Percentiles rank a stretch among this genome's conserved stretches.
These are phyloP conservation scores for Diplosphaera chodatii DNA, from an alignment of 139 green algal genomes.

Conservation along the genomic window DNA sequence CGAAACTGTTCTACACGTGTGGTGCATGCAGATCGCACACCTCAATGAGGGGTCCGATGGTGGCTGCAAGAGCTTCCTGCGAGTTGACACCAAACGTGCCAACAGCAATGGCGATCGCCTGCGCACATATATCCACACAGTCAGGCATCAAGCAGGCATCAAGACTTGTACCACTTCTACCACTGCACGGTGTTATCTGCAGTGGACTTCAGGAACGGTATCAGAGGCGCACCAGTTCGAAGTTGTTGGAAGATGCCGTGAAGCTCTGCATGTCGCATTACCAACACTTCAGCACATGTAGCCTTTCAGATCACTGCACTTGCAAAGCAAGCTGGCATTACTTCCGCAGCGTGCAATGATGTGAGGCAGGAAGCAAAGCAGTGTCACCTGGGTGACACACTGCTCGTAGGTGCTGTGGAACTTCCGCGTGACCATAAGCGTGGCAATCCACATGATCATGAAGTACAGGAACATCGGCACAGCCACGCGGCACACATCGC, in stretches of 20 bases:
- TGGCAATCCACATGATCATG: constrained; percentile 28
- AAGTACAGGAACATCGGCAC: constrained; percentile 52
- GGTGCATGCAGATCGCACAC: no score
- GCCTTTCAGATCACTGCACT: no score
- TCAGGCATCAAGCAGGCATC: no score
- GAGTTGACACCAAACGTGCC: constrained; percentile 33
- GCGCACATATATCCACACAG: no score
- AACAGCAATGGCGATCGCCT: constrained; percentile 38
- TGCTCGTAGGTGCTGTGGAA: constrained; percentile 14
- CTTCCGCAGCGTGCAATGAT: no score
- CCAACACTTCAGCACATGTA: no score
- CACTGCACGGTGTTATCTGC: no score
- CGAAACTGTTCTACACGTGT: no score
- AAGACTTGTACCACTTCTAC: no score
- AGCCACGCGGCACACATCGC: constrained; percentile 27
- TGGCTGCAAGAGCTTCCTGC: constrained; percentile 35
- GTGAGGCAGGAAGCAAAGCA: no score
- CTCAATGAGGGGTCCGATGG: constrained; percentile 41
- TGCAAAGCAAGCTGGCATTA: no score
- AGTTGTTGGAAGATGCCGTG: constrained; percentile 46
- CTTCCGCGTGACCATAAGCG: constrained; percentile 13
- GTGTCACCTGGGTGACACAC: constrained; percentile 18
- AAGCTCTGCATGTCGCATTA: constrained; percentile 21
- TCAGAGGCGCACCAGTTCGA: constrained; percentile 13
- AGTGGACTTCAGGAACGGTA: no score